Evolutionary conservation across 116 monocot genomes (phyloP).

Genomic region (Trichopus zeylanicus): DNA sequence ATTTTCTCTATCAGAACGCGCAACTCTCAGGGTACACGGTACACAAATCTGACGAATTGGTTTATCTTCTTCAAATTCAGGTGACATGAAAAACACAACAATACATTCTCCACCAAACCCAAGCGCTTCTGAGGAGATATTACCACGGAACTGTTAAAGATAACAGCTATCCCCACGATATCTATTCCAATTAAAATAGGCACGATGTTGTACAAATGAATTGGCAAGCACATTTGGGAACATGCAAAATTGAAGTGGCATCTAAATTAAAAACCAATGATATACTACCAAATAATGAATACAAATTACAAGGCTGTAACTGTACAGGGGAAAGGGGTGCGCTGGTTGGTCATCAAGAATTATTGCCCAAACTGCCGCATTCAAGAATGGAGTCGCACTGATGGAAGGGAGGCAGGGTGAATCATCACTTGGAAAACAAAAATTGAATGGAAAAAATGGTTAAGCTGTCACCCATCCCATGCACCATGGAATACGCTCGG

Average conservation of each 20-base stretch:
- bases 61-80: too few species aligned
- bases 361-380: too few species aligned
- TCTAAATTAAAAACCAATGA: slow-evolving; percentile 4
- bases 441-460: neutral
- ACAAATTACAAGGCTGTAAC: neutral
- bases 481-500: slow-evolving; percentile 50
- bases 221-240: neutral
- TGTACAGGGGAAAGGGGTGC: neutral
- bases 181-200: neutral
- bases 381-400: neutral
- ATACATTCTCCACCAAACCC: too few species aligned
- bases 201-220: neutral
- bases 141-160: too few species aligned
- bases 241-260: neutral
- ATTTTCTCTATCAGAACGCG: too few species aligned
- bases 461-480: slow-evolving; percentile 35
- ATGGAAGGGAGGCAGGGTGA: neutral
- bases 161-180: too few species aligned
- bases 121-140: too few species aligned
- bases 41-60: too few species aligned
- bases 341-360: neutral
- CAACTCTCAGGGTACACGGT: too few species aligned
- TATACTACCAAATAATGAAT: slow-evolving; percentile 4
- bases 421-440: neutral
- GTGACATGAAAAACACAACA: too few species aligned